Evolutionary conservation across 495 filamentous ascomycete species (phyloP), one percentile per base, ranked within the genome.

Genomic region (Xylaria palmicola): DNA sequence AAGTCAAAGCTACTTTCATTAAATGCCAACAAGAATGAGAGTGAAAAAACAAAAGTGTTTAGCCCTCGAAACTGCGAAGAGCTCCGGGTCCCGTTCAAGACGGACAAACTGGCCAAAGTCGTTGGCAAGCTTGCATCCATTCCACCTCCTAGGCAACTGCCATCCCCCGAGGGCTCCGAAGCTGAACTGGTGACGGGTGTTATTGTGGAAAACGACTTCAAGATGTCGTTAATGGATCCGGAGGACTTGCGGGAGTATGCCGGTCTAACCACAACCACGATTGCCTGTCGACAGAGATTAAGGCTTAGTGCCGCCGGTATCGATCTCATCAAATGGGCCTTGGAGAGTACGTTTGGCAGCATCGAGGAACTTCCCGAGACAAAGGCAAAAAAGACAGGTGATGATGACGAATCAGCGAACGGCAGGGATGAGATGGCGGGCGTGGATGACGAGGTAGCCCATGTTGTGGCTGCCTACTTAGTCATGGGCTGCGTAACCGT

Each of bases 161-260:
- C 65, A 7, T 59, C 66, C 30, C 64, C 60, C 12, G 64, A 64
- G n/a, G 64, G 54, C 53, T 64, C 70, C 9, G 74, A 72, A 43
- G 68, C 75, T 0, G 78, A 82, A 41, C 72, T 97, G 17, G 85
- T 98, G 67, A 87, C 86, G 5, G 94, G 95, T 27, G 94, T 98
- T 4, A 78, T 98, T 6, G 92, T 98, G 26, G 92, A 98, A 66
- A 96, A 93, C 69, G 94, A 97, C 65, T 98, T 98, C 72, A 94
- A 97, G 70, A 82, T 98, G 77, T 90, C 88, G 0, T 78, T 98
- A 7, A 98, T 98, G 94, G 93, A 92, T 4, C 91, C 94, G 0
- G 93, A 97, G 62, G 94, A 98, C 69, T 80, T 98, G 27, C 85
- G 90, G 53, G 94, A 98, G 74, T 98, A 96, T 68, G 94, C 94